Conservation (phyloP, 345 rosid genomes). For the Reutealis trisperma region DNA sequence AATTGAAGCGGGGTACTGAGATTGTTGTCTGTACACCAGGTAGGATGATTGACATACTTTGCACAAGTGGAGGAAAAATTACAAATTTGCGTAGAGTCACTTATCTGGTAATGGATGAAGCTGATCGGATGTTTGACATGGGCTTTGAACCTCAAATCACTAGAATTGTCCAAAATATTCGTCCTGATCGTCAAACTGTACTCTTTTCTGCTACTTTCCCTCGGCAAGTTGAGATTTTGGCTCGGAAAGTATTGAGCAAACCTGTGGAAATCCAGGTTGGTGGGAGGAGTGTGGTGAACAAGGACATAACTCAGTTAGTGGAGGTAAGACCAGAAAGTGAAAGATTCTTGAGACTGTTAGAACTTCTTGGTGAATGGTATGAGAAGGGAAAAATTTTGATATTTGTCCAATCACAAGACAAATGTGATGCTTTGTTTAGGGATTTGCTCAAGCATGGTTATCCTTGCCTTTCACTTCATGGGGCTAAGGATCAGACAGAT, state of each 20-base stretch:
- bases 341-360: conserved; percentile 79
- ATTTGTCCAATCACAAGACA: conserved; percentile 89
- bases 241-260: conserved; percentile 79
- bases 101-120: conserved; percentile 93
- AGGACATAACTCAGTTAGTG: conserved; percentile 83
- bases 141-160: conserved; percentile 97
- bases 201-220: conserved; percentile 97
- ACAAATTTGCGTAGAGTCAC: conserved; percentile 86
- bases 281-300: conserved; percentile 98
- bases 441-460: conserved; percentile 76
- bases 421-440: conserved; percentile 81
- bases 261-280: conserved; percentile 93
- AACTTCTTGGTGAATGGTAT: conserved; percentile 94
- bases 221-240: conserved; percentile 92
- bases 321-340: conserved; percentile 93
- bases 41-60: conserved; percentile 94
- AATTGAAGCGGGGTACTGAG: conserved; percentile 89
- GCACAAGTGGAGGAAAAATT: conserved; percentile 92
- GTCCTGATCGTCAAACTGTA: conserved; percentile 93
- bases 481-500: conserved; percentile 95
- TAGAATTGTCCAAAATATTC: conserved; percentile 88
- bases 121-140: conserved; percentile 99
- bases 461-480: conserved; percentile 95
- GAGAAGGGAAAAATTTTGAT: conserved; percentile 89
- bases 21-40: conserved; percentile 99